Conservation (phyloP, 805 yeast species). For the Millerozyma acaciae region DNA sequence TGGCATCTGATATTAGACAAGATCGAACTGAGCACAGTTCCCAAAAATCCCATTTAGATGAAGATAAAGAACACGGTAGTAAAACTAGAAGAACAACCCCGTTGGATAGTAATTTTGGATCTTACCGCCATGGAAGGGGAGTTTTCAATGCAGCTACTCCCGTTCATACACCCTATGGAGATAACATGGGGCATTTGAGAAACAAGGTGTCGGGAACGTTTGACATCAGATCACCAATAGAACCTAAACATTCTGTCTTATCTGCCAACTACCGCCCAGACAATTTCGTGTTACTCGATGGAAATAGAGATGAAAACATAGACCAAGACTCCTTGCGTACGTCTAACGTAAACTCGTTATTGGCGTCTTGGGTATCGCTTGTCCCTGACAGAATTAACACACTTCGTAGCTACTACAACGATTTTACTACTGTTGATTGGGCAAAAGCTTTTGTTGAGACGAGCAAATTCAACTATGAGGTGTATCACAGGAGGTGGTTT, state of each 20-base stretch:
- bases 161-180: conserved; percentile 3
- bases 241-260: conserved; percentile 5
- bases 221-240: conserved; percentile 17
- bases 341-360: conserved; percentile 11
- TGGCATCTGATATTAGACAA: conserved; percentile 5
- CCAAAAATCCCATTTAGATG: background rate
- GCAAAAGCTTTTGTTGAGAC: conserved; percentile 45
- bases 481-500: conserved; percentile 29
- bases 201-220: conserved; percentile 17
- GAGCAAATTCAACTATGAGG: conserved; percentile 35
- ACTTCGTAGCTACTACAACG: conserved; percentile 46
- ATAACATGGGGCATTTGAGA: conserved; percentile 3
- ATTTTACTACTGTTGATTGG: conserved; percentile 63
- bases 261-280: conserved; percentile 5
- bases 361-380: conserved; percentile 11
- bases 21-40: background rate
- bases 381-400: conserved; percentile 16
- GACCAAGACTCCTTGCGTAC: conserved; percentile 11
- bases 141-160: too few species aligned
- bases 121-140: too few species aligned
- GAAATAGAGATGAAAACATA: background rate
- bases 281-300: conserved; percentile 2
- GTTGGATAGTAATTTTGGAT: background rate
- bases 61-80: background rate
- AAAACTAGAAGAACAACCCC: background rate